phyloP scores from a whole-genome alignment of 257 asterid species.

The Thymus mandschuricus region DNA sequence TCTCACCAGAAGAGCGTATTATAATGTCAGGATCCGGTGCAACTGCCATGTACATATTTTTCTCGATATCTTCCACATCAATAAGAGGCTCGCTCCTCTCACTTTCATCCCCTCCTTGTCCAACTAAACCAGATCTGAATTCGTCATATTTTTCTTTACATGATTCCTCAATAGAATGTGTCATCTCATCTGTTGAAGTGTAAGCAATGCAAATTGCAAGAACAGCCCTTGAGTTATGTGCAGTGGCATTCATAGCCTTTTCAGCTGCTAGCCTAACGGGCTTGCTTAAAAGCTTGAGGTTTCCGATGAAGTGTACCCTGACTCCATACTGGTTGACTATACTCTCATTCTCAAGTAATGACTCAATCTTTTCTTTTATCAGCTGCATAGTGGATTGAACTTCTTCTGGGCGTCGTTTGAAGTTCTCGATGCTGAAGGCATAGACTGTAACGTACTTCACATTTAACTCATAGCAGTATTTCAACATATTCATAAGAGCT shows the following conservation, averaged over 20 bases:
- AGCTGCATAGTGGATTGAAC: slow-evolving; percentile 75
- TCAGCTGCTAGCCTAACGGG: slow-evolving; percentile 66
- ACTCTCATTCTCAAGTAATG: slow-evolving; percentile 56
- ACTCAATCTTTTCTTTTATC: slow-evolving; percentile 75
- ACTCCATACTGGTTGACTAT: slow-evolving; percentile 62
- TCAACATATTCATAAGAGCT: slow-evolving; percentile 65
- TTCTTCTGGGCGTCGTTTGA: slow-evolving; percentile 76
- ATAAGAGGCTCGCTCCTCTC: slow-evolving; percentile 34
- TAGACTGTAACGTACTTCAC: slow-evolving; percentile 61
- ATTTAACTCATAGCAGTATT: slow-evolving; percentile 67
- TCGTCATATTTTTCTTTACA: slow-evolving; percentile 50
- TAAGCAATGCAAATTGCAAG: slow-evolving; percentile 80
- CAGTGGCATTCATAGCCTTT: slow-evolving; percentile 68
- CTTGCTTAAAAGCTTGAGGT: slow-evolving; percentile 63
- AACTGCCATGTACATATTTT: slow-evolving; percentile 67
- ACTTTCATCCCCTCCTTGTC: slow-evolving; percentile 29
- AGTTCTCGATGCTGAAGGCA: slow-evolving; percentile 89
- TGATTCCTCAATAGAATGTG: slow-evolving; percentile 59
- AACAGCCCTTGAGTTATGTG: slow-evolving; percentile 54
- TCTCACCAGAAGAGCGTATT: slow-evolving; percentile 77
- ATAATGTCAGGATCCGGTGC: slow-evolving; percentile 76
- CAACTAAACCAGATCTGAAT: slow-evolving; percentile 26
- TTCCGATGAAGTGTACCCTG: slow-evolving; percentile 66
- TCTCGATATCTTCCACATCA: slow-evolving; percentile 53
- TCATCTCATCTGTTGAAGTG: slow-evolving; percentile 79